Percentiles rank a stretch among this genome's conserved stretches.
These are phyloP conservation scores for Plasmodium vivax DNA, from an alignment of 169 alveolate genomes.

Conservation along the genomic window DNA sequence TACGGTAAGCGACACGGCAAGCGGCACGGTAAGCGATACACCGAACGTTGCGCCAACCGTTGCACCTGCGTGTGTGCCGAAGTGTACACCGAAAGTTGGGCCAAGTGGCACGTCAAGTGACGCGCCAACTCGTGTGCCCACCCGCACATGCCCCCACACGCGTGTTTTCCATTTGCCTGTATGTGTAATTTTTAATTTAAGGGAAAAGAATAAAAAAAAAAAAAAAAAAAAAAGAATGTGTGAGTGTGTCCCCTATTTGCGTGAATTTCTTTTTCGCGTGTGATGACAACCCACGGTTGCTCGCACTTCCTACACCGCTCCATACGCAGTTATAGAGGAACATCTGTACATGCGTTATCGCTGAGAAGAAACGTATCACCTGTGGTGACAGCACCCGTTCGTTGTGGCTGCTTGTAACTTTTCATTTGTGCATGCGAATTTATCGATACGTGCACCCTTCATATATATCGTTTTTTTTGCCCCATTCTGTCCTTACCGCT, in stretches of 20 bases:
- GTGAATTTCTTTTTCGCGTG: not conserved
- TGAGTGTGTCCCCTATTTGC: not conserved
- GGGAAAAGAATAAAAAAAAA: not conserved
- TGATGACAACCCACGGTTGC: not conserved
- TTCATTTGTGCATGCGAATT: not conserved
- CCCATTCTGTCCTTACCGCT: not conserved
- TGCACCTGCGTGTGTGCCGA: not conserved
- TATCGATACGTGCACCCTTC: not conserved
- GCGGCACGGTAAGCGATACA: no score
- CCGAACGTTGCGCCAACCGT: not conserved
- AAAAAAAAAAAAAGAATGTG: not conserved
- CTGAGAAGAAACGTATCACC: not conserved
- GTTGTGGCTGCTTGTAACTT: not conserved
- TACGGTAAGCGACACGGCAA: no score
- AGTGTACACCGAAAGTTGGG: not conserved
- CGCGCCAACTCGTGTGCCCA: not conserved
- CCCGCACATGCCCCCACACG: not conserved
- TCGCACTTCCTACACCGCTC: not conserved
- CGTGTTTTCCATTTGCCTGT: conserved; percentile 6
- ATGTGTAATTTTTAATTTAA: conserved; percentile 8
- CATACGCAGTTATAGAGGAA: not conserved
- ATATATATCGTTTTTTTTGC: not conserved
- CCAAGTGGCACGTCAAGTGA: not conserved
- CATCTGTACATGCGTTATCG: not conserved
- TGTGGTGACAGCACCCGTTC: not conserved